Base-by-base conservation (phyloP, 1,284 basidiomycete species). In the Sporisorium reilianum region DNA sequence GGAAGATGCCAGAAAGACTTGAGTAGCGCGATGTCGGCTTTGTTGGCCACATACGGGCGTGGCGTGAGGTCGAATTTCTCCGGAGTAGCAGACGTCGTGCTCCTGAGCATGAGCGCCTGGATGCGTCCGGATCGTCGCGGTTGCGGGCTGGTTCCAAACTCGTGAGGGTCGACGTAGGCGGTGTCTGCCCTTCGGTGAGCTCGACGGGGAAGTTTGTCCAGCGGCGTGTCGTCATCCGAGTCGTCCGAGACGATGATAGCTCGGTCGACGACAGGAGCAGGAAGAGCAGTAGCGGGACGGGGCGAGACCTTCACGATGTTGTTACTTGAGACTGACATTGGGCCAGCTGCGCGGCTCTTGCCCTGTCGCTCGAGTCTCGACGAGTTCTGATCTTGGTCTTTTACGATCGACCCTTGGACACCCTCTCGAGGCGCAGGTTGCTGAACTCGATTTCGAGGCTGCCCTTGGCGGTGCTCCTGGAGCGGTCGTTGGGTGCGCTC, bases 171-270 rank as follows among this genome's bases (percentile, higher is more conserved):
- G n/a, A n/a, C n/a, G n/a, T n/a, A n/a, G n/a, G n/a, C n/a, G n/a
- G n/a, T n/a, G 34, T 20, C 16, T 26, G 11, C 14, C 23, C 7
- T n/a, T n/a, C n/a, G n/a, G n/a, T n/a, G n/a, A n/a, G n/a, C n/a
- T n/a, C n/a, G n/a, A n/a, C 32, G 18, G 26, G 5, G n/a, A 22
- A 50, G 30, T 38, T 41, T 22, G 25, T 28, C n/a, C 10, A 53
- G 25, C 14, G 58, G 51, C 3, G 11, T n/a, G 44, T 62, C 59
- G 44, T 55, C 52, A 36, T 55, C 52, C 20, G 42, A 25, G 23
- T 55, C 45, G 6, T 44, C 52, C 25, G 14, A 41, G 20, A 32
- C 51, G 9, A 9, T n/a, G n/a, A n/a, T n/a, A n/a, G n/a, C n/a
- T n/a, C n/a, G n/a, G n/a, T n/a, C n/a, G n/a, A n/a, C n/a, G n/a